These are phyloP conservation scores for Diplodia mutila DNA, from an alignment of 2,329 filamentous ascomycete species.

Conservation along the genomic window DNA sequence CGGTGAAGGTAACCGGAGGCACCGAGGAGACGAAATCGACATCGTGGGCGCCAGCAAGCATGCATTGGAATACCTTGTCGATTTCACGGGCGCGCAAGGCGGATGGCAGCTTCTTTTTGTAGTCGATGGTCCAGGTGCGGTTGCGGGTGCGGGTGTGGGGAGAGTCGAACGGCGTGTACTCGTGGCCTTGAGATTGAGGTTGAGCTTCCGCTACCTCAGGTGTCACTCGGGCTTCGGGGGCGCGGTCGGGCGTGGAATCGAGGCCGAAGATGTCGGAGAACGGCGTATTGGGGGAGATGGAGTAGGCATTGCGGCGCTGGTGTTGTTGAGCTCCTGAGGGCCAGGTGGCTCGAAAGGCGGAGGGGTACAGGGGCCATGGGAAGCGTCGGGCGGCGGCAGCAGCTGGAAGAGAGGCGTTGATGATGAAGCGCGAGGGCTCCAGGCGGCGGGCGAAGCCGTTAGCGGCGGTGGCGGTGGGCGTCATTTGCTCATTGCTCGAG, in stretches of 20 bases:
- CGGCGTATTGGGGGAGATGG: not conserved
- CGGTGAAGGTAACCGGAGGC: conserved; percentile 62
- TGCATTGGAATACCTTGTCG: conserved; percentile 27
- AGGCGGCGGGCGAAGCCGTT: not conserved
- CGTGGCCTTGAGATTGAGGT: not conserved
- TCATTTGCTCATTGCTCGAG: not conserved
- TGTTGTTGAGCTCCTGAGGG: conserved; percentile 9
- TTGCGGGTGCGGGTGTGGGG: not conserved
- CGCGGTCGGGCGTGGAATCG: not conserved
- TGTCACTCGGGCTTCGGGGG: not conserved
- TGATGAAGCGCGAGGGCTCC: not conserved
- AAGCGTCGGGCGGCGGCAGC: not conserved
- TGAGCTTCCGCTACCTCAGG: not conserved
- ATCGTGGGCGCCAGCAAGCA: conserved; percentile 30
- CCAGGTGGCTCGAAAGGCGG: not conserved
- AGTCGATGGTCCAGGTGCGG: conserved; percentile 3
- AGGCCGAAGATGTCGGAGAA: not conserved
- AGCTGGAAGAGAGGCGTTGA: not conserved
- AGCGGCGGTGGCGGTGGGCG: conserved; percentile 7
- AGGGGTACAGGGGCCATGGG: not conserved
- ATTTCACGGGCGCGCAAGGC: conserved; percentile 15
- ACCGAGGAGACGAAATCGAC: conserved; percentile 44
- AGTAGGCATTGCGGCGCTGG: conserved; percentile 10
- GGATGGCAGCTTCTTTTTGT: not conserved
- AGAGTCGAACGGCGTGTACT: not conserved